Evolutionary conservation across 1,284 basidiomycete species (phyloP), one percentile per base, ranked within the genome.

Genomic region (Heterobasidion parviporum): DNA sequence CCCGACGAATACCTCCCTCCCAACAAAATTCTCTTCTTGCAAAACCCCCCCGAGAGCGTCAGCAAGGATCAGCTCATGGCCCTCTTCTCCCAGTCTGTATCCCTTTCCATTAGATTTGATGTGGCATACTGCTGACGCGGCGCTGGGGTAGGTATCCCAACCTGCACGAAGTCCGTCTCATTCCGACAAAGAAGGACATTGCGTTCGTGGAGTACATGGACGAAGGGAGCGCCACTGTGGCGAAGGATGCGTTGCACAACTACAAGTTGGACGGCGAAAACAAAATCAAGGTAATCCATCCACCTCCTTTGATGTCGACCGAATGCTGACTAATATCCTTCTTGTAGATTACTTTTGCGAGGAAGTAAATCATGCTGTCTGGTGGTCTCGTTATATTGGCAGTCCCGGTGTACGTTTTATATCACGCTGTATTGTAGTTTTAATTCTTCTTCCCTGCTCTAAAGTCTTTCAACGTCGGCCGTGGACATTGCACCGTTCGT

Each of bases 1-100:
- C 95, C 97, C 35, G 96, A 99, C 87, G 96, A 99, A 72, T 99
- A 99, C 72, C 82, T 99, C 8, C 97, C 97, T 4, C 96, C 96
- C 35, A 99, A 99, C 88, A 94, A 94, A 71, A 96, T 98, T 73
- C 82, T 99, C 56, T 99, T 99, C 80, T 71, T 99, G 61, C 96
- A 99, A 74, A 97, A 97, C 70, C 77, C 97, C 34, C 94, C 94
- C n/a, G 92, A 94, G 65, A 88, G 74, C 44, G 87, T 91, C 63
- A 92, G 87, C 54, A 93, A 95, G 68, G 93, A 95, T 55, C 88
- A 92, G 65, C 85, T 98, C 61, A 83, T 87, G 69, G 83, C 85
- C 1, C 77, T 97, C 38, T 97, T 97, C 75, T 86, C 90, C 57
- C 89, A 93, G 89, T 94, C 61, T 61, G 81, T 80, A 52, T 56